A percentile compares a stretch with the other conserved stretches of the same genome.
Conservation (phyloP, 2,329 filamentous ascomycete genomes). For the Paramyrothecium sp. region DNA sequence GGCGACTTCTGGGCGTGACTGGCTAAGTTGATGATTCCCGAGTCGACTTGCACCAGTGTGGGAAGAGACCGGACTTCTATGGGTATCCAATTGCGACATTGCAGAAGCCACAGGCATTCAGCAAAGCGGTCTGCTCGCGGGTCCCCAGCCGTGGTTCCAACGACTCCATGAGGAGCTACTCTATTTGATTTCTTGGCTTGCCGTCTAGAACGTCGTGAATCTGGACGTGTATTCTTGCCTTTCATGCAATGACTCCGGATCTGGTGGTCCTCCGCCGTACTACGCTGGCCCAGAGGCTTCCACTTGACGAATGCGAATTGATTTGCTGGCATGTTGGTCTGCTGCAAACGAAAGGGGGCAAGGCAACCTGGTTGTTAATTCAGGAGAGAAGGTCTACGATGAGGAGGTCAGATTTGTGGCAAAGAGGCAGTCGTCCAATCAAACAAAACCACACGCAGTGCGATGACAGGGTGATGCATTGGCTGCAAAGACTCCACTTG, state of each 20-base stretch:
- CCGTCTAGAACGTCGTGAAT: not conserved
- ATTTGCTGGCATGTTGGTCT: too few species aligned
- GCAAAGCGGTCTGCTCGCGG: not conserved
- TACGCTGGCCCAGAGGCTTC: not conserved
- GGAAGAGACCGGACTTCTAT: not conserved
- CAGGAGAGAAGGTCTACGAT: too few species aligned
- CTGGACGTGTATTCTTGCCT: not conserved
- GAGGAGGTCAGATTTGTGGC: too few species aligned
- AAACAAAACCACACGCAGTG: too few species aligned
- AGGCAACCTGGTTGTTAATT: too few species aligned
- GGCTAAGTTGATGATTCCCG: not conserved
- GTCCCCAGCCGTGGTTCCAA: not conserved
- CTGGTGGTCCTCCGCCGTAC: not conserved
- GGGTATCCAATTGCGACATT: not conserved
- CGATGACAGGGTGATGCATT: too few species aligned
- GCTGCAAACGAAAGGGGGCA: too few species aligned
- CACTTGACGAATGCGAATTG: not conserved
- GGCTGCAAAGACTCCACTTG: too few species aligned
- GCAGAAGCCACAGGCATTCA: not conserved
- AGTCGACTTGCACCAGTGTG: not conserved
- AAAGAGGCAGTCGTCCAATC: too few species aligned
- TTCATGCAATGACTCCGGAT: not conserved
- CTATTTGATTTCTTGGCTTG: not conserved
- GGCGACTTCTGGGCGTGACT: not conserved
- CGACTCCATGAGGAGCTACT: not conserved